Conservation (phyloP, 371 early-diverging fungal genomes). For the Thermomucor indicae-seudaticae region DNA sequence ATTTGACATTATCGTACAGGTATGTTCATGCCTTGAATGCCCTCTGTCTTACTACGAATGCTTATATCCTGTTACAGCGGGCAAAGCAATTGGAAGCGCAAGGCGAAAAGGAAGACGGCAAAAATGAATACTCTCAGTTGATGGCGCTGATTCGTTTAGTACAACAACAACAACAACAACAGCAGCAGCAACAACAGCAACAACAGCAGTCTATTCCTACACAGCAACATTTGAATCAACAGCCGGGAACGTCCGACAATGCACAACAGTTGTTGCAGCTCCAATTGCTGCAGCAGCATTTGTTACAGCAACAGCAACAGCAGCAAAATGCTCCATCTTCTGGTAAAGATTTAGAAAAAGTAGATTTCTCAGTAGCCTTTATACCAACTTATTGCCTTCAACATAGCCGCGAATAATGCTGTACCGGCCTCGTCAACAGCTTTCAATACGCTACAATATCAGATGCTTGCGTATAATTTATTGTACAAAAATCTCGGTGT, state of each 20-base stretch:
- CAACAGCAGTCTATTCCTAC: conserved; percentile 68
- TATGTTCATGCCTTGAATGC: too few relatives aligned
- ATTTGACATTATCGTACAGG: too few relatives aligned
- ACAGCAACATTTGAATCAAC: conserved; percentile 60
- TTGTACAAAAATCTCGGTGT: conserved; percentile 5
- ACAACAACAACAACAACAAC: conserved; percentile 36
- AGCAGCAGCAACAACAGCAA: conserved; percentile 52
- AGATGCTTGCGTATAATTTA: conserved; percentile 6
- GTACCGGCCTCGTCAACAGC: not conserved
- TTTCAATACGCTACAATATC: conserved; percentile 5
- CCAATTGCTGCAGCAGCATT: conserved; percentile 23
- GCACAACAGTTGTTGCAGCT: conserved; percentile 38
- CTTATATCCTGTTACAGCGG: not conserved
- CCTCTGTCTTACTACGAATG: too few relatives aligned
- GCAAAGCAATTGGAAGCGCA: conserved; percentile 43
- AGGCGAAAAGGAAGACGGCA: conserved; percentile 71
- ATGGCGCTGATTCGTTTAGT: conserved; percentile 57
- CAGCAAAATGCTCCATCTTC: conserved; percentile 5
- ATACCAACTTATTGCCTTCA: too few relatives aligned
- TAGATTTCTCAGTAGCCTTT: not conserved
- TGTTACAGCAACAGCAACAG: conserved; percentile 23
- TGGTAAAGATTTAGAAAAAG: not conserved
- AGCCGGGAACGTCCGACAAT: conserved; percentile 13
- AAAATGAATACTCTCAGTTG: conserved; percentile 65
- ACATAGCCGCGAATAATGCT: not conserved